Conservation (phyloP, 768 basidiomycete species). For the Kwoniella bestiolae region DNA sequence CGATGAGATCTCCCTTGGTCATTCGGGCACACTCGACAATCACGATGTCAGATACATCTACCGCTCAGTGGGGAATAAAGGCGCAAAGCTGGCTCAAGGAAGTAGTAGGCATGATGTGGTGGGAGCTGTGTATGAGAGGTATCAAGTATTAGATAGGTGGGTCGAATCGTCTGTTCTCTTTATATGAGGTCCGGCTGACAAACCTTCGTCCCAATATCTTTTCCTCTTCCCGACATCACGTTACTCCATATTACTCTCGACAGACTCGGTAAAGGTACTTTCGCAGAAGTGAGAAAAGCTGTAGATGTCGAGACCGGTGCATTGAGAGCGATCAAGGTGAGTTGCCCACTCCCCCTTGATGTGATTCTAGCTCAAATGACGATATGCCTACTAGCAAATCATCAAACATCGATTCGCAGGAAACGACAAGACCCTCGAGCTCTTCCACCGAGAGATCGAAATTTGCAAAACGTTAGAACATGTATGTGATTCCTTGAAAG, state of each 20-base stretch:
- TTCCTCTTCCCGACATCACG: not conserved
- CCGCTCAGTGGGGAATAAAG: slow-evolving; percentile 39
- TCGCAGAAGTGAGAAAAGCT: slow-evolving; percentile 86
- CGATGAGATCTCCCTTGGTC: slow-evolving; percentile 84
- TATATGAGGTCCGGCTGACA: not conserved
- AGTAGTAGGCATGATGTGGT: slow-evolving; percentile 37
- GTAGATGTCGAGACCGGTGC: slow-evolving; percentile 71
- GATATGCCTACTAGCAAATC: slow-evolving; percentile 43
- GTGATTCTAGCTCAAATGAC: slow-evolving; percentile 27
- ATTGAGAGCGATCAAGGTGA: slow-evolving; percentile 78
- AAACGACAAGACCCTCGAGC: slow-evolving; percentile 53
- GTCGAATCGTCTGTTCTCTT: not conserved
- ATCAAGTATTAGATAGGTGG: slow-evolving; percentile 57
- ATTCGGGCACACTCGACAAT: slow-evolving; percentile 60
- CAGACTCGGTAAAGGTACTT: slow-evolving; percentile 80
- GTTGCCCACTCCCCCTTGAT: slow-evolving; percentile 9
- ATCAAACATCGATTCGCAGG: slow-evolving; percentile 51
- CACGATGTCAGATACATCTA: slow-evolving; percentile 63
- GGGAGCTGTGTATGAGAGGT: slow-evolving; percentile 58
- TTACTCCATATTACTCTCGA: not conserved
- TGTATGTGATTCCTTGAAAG: slow-evolving; percentile 41
- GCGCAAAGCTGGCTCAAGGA: slow-evolving; percentile 34
- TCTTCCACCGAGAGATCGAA: slow-evolving; percentile 72
- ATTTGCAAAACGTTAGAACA: slow-evolving; percentile 79
- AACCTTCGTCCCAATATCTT: not conserved